Evolutionary conservation across 2,329 filamentous ascomycete genomes (phyloP).

Genomic region (Verticillium dahliae): DNA sequence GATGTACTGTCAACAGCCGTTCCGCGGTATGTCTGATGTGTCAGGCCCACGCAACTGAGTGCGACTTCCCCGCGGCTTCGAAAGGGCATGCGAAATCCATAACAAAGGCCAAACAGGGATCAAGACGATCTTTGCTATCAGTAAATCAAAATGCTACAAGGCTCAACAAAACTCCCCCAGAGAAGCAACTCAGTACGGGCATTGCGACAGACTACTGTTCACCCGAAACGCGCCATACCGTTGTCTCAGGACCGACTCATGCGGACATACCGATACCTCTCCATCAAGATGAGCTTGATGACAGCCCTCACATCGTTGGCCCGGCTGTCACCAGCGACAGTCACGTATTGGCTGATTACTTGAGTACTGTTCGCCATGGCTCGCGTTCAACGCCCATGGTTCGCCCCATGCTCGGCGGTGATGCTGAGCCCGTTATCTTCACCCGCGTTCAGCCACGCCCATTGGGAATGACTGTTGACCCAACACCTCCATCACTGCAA

Average conservation of each 20-base stretch:
- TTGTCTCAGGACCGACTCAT: slow-evolving; percentile 4
- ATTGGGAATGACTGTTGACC: slow-evolving; percentile 29
- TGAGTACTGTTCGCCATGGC: slow-evolving; percentile 24
- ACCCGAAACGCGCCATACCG: not conserved
- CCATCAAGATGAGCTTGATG: slow-evolving; percentile 26
- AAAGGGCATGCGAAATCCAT: slow-evolving; percentile 5
- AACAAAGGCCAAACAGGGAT: slow-evolving; percentile 1
- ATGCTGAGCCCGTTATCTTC: slow-evolving; percentile 33
- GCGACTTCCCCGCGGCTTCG: slow-evolving; percentile 36
- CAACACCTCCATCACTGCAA: slow-evolving; percentile 34
- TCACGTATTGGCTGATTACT: slow-evolving; percentile 53
- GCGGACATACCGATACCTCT: slow-evolving; percentile 20
- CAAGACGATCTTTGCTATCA: no score
- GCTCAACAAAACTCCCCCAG: not conserved
- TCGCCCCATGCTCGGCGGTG: slow-evolving; percentile 13
- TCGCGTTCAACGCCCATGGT: slow-evolving; percentile 19
- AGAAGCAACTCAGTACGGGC: no score
- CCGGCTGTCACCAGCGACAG: slow-evolving; percentile 54
- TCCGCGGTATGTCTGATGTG: slow-evolving; percentile 50
- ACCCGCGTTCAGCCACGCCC: slow-evolving; percentile 39
- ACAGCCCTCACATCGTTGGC: slow-evolving; percentile 50
- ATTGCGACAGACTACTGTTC: not conserved
- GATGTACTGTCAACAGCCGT: slow-evolving; percentile 51
- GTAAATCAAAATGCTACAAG: no score
- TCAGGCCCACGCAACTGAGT: slow-evolving; percentile 50